These are phyloP conservation scores for Fusarium sp. DNA, from an alignment of 2,329 filamentous ascomycete species.

Conservation along the genomic window DNA sequence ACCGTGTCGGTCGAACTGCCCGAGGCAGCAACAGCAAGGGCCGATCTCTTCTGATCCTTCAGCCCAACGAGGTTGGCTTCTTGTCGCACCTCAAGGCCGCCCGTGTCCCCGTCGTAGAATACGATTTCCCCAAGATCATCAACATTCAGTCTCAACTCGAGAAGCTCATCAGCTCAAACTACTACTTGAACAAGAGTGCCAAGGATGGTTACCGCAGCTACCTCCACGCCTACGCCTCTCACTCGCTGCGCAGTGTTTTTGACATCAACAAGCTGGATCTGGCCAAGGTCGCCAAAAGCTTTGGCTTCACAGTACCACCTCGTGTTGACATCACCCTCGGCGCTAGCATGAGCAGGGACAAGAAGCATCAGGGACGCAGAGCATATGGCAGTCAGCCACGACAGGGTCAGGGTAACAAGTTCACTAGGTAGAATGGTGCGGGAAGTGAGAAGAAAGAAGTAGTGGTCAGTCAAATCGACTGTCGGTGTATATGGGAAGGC, in stretches of 20 bases:
- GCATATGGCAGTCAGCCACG: slow-evolving; percentile 83
- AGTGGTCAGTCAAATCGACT: slow-evolving; percentile 28
- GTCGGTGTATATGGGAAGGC: slow-evolving; percentile 38
- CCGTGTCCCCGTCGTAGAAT: slow-evolving; percentile 93
- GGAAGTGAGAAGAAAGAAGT: slow-evolving; percentile 9
- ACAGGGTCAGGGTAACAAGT: slow-evolving; percentile 57
- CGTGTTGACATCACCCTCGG: slow-evolving; percentile 87
- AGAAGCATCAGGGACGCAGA: slow-evolving; percentile 70
- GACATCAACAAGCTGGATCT: slow-evolving; percentile 87
- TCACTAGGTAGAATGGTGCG: slow-evolving; percentile 35
- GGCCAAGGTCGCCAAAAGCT: slow-evolving; percentile 84
- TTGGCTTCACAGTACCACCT: slow-evolving; percentile 82
- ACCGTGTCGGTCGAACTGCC: slow-evolving; percentile 95
- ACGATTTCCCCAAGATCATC: slow-evolving; percentile 95
- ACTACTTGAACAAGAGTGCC: slow-evolving; percentile 91
- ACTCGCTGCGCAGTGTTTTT: slow-evolving; percentile 68
- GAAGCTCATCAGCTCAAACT: slow-evolving; percentile 94
- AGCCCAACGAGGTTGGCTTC: slow-evolving; percentile 93
- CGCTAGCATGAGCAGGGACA: slow-evolving; percentile 79
- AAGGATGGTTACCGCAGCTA: slow-evolving; percentile 88
- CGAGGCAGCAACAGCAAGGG: slow-evolving; percentile 86
- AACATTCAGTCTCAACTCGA: slow-evolving; percentile 93
- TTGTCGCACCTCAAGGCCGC: slow-evolving; percentile 90
- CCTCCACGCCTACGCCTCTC: slow-evolving; percentile 93
- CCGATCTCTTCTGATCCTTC: slow-evolving; percentile 90